Evolutionary conservation across 2,329 filamentous ascomycete genomes (phyloP), one percentile per base, ranked within the genome.

Genomic region (Sporothrix humicola): DNA sequence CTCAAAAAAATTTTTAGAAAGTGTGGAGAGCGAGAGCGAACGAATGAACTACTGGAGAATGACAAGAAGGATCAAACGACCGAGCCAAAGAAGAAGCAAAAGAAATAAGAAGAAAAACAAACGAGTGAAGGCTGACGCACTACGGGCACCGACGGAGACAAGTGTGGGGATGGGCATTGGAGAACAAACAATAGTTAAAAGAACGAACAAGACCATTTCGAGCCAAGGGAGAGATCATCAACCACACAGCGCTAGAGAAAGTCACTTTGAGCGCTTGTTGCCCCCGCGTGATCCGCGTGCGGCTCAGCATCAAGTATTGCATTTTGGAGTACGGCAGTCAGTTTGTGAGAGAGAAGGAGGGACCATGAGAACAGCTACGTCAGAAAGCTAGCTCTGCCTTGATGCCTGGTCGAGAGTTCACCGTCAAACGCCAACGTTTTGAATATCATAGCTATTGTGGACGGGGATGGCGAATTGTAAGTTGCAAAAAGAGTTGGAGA

Each of bases 171-270:
- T 17, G 58, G 58, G 10, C 58, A 9, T 63, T 63, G 58, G 58
- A 59, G 56, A 63, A 44, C 58, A 63, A 63, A 3, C 12, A 37
- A 63, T 1, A 17, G 20, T 31, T 9, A 37, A 37, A 63, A 20
- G 2, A 42, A 42, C 23, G 4, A 37, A 26, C 9, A 59, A 26
- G 23, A 3, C 23, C 1, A 26, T 26, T 37, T 37, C 3, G 31
- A 17, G 58, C 58, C 58, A 63, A 63, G 58, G 58, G 31, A 63
- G 58, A 63, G 58, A 63, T 20, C 58, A 20, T 63, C 58, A 20
- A 63, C 58, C 12, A 26, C 31, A 63, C 58, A 61, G 5, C 26
- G n/a, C 58, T 12, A n/a, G 17, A 63, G 17, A 63, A 26, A 42
- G 17, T 15, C 7, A 63, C 58, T 63, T n/a, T 63, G 31, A 13